Percentiles rank a stretch among this genome's conserved stretches.
phyloP scores from a whole-genome alignment of 2,329 filamentous ascomycete genomes.

The Cladosporium phlei region DNA sequence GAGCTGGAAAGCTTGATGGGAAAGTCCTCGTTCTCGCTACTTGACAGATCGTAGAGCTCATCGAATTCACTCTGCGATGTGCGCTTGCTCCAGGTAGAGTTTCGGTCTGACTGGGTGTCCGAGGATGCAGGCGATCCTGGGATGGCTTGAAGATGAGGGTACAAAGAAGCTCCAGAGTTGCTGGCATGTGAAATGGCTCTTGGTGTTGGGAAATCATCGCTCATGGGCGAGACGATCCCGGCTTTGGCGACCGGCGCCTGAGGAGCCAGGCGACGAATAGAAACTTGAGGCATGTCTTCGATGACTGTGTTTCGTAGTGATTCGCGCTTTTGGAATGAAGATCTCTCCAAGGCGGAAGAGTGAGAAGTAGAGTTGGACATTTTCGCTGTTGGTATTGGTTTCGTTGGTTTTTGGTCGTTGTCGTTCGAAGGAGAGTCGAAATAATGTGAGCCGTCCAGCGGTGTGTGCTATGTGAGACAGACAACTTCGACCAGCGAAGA shows the following conservation, averaged over 20 bases:
- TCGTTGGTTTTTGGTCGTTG: constrained; percentile 10
- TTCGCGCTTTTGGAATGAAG: constrained; percentile 49
- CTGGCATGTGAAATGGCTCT: constrained; percentile 16
- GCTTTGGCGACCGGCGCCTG: constrained; percentile 32
- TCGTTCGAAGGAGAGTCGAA: constrained; percentile 10
- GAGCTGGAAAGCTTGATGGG: constrained; percentile 49
- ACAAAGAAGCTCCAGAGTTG: constrained; percentile 12
- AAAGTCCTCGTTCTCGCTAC: constrained; percentile 63
- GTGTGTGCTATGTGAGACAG: constrained; percentile 30
- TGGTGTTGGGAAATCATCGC: constrained; percentile 57
- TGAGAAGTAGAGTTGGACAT: constrained; percentile 48
- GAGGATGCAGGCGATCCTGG: constrained; percentile 58
- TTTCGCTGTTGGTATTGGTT: constrained; percentile 10
- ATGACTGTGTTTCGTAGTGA: constrained; percentile 58
- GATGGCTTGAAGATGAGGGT: constrained; percentile 17
- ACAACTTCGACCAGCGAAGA: constrained; percentile 44
- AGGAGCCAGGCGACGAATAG: constrained; percentile 26
- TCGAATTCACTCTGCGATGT: constrained; percentile 72
- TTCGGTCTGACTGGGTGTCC: constrained; percentile 46
- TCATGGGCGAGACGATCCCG: constrained; percentile 39
- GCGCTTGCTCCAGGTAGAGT: constrained; percentile 54
- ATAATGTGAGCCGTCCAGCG: constrained; percentile 40
- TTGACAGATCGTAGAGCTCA: constrained; percentile 81
- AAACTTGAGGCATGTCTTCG: constrained; percentile 48
- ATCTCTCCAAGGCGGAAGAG: constrained; percentile 48